These are phyloP conservation scores for Debaryomyces hansenii DNA, from an alignment of 805 yeast genomes.

Conservation along the genomic window DNA sequence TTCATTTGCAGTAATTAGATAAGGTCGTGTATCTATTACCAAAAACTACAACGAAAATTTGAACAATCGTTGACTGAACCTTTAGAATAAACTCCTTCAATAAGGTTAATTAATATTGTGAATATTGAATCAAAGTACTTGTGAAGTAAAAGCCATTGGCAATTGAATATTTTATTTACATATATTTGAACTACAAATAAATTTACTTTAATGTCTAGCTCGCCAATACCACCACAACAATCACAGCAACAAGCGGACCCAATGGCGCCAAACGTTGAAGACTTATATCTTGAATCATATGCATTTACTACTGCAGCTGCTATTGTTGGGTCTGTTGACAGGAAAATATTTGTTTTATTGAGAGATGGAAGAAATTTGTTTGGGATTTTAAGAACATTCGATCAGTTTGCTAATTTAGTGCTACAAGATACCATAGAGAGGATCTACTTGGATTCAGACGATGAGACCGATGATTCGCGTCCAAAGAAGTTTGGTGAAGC, in stretches of 20 bases:
- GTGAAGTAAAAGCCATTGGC: no score
- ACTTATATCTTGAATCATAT: constrained; percentile 73
- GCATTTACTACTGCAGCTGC: constrained; percentile 89
- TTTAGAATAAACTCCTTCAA: no score
- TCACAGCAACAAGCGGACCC: constrained; percentile 9
- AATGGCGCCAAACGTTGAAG: constrained; percentile 41
- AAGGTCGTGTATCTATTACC: background rate
- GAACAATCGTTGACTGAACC: background rate
- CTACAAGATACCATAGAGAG: constrained; percentile 90
- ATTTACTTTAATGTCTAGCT: constrained; percentile 3
- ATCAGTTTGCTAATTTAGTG: constrained; percentile 91
- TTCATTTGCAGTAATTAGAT: background rate
- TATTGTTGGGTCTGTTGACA: constrained; percentile 81
- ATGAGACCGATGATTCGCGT: constrained; percentile 19
- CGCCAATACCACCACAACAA: constrained; percentile 10
- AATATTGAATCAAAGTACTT: no score
- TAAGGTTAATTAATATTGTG: no score
- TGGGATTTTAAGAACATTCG: constrained; percentile 92
- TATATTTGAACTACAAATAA: background rate
- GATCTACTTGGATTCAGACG: constrained; percentile 53
- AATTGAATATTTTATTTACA: background rate
- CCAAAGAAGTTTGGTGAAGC: constrained; percentile 66
- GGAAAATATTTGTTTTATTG: constrained; percentile 77
- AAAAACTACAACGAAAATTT: background rate
- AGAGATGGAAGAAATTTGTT: constrained; percentile 87